Base-by-base conservation (phyloP, 257 asterid species). In the Rehmannia glutinosa region DNA sequence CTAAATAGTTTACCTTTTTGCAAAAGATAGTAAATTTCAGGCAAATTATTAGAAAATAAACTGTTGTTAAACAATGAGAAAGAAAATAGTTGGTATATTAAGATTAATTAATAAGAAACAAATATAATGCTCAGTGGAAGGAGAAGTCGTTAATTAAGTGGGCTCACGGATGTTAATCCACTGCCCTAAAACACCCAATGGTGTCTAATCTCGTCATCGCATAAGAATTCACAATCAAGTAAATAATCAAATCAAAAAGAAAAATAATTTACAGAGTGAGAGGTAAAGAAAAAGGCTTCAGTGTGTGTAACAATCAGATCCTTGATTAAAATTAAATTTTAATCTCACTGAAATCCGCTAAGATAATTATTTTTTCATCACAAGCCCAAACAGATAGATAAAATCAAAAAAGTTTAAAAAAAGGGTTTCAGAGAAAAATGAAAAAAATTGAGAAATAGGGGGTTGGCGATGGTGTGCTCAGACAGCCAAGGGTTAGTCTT, bases 231-330 rank as follows among this genome's bases (percentile, higher is more conserved):
- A 0, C 1, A 0, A 2, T n/a, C 2, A 16, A 8, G 21, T 46
- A 4, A 7, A 30, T 0, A 2, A n/a, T n/a, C n/a, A 27, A 3
- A 2, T 19, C 0, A 6, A 0, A 1, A n/a, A 5, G 5, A 38
- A 0, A 8, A 36, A n/a, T n/a, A n/a, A n/a, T n/a, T n/a, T n/a
- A n/a, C n/a, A n/a, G n/a, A n/a, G n/a, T n/a, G n/a, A n/a, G n/a
- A n/a, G n/a, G n/a, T n/a, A n/a, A n/a, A n/a, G n/a, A 3, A 20
- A 17, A 52, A 35, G 82, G 95, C 95, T 66, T 91, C 95, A 86
- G 96, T 84, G 97, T 88, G 97, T 90, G 96, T 90, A 90, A 90
- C 95, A 90, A 74, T 75, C 82, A 90, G 96, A 86, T 91, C 97
- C 83, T 67, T 49, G 96, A 91, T 59, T 24, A 51, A 8, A 51